Base-by-base conservation (phyloP, 1,284 basidiomycete species). In the Malassezia psittaci region DNA sequence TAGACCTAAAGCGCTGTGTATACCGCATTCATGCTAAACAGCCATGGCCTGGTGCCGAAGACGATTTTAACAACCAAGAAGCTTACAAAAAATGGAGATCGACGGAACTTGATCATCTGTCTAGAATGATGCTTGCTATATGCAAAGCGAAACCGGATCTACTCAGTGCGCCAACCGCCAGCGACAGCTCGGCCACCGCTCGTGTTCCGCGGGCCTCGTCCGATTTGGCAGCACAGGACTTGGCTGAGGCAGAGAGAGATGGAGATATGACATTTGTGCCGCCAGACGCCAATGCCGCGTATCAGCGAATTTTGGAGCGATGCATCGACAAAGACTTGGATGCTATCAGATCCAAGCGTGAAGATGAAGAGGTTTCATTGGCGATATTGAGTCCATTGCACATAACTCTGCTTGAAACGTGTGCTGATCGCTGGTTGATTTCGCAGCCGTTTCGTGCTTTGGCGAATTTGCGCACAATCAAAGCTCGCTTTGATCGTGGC, bases 301-400 rank as follows among this genome's bases (percentile, higher is more conserved):
- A 94, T 78, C 83, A 83, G 62, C 81, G 86, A 8, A 80, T 96
- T 4, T 80, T 96, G 24, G 85, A 88, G 66, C 79, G 83, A 50
- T 93, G 90, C 70, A 81, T 99, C 43, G 80, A 86, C 35, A 80
- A 82, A 41, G 94, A 99, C 75, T 79, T 98, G 48, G 88, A 91
- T 69, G 82, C 85, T 36, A 90, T 98, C 84, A 80, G 86, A 56
- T 84, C 86, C 43, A 84, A 96, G 35, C 86, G 90, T 34, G 93
- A 96, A 64, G 88, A 90, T 66, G 89, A 96, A 64, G 90, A 98
- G 77, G 93, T 99, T 3, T 89, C 90, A 1, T 78, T 98, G 33
- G 88, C 88, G 10, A 96, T 99, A 53, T 77, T 99, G n/a, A 89
- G 88, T 0, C 70, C 81, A 0, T 72, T 81, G 15, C 90, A 96